These are phyloP conservation scores for Alloteropsis semialata DNA, from an alignment of 176 grass and related monocot genomes.

Conservation along the genomic window DNA sequence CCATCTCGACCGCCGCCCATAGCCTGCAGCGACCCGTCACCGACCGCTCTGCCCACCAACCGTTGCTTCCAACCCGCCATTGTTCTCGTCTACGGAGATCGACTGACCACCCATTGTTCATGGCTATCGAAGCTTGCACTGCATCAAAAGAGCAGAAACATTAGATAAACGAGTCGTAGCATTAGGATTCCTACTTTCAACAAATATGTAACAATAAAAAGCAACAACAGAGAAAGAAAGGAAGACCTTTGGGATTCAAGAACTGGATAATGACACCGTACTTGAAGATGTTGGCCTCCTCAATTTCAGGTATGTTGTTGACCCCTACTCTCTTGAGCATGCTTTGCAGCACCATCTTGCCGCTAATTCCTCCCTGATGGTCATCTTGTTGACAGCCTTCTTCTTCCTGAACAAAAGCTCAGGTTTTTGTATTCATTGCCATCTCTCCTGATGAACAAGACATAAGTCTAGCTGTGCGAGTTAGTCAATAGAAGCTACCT, in stretches of 20 bases:
- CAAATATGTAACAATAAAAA: background rate
- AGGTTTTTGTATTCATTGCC: background rate
- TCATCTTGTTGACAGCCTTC: slow-evolving; percentile 94
- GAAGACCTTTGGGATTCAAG: no score
- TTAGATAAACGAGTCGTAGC: no score
- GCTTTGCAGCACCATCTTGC: slow-evolving; percentile 91
- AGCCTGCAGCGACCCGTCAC: no score
- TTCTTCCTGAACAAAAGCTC: slow-evolving; percentile 67
- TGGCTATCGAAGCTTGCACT: slow-evolving; percentile 47
- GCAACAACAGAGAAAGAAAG: no score
- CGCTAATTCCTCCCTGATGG: slow-evolving; percentile 72
- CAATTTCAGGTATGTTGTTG: slow-evolving; percentile 87
- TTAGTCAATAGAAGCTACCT: slow-evolving; percentile 29
- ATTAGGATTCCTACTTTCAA: no score
- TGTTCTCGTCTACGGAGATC: slow-evolving; percentile 87
- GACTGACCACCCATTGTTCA: slow-evolving; percentile 95
- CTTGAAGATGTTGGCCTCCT: slow-evolving; percentile 68
- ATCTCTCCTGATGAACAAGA: no score
- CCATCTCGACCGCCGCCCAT: no score
- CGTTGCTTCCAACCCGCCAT: no score
- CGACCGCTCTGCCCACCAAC: no score
- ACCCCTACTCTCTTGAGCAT: slow-evolving; percentile 94
- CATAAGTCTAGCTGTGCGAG: background rate
- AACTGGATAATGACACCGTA: background rate
- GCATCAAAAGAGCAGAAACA: no score